A percentile compares a stretch with the other conserved stretches of the same genome.
Evolutionary conservation across 2,329 filamentous ascomycete species (phyloP).

Genomic region (Verticillium zaregamsianum): DNA sequence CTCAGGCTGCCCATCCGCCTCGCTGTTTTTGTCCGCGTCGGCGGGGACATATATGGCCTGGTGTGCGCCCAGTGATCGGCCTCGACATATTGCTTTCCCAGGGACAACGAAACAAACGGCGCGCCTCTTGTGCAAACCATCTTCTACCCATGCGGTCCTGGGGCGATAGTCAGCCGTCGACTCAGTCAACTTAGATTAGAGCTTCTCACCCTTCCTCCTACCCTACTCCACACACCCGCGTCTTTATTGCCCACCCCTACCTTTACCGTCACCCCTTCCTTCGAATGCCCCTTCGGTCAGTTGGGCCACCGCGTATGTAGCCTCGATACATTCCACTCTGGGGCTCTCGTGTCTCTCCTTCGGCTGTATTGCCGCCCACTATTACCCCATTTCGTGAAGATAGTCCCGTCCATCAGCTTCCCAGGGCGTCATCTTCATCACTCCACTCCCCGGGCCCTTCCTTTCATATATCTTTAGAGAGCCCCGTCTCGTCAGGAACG

Average conservation of each 20-base stretch:
- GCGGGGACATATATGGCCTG: constrained; percentile 8
- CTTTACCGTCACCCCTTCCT: constrained; percentile 4
- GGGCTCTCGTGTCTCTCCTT: constrained; percentile 28
- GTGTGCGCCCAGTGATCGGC: constrained; percentile 4
- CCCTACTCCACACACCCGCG: constrained; percentile 4
- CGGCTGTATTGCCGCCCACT: constrained; percentile 13
- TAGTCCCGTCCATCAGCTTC: constrained; percentile 7
- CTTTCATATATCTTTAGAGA: constrained; percentile 36
- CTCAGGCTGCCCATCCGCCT: neutral
- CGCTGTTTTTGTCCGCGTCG: neutral
- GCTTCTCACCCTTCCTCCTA: constrained; percentile 11
- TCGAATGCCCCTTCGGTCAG: constrained; percentile 7
- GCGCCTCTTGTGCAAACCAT: constrained; percentile 1
- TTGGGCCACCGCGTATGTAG: constrained; percentile 6
- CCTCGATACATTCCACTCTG: constrained; percentile 28
- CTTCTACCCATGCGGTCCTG: neutral
- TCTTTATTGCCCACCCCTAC: constrained; percentile 1
- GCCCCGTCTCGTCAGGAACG: constrained; percentile 26
- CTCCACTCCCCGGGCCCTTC: constrained; percentile 29
- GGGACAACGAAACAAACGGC: constrained; percentile 14
- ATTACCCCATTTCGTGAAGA: constrained; percentile 13
- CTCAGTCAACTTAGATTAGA: constrained; percentile 11
- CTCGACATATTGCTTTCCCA: constrained; percentile 10
- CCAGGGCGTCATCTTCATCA: constrained; percentile 22
- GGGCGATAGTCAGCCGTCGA: constrained; percentile 2